A percentile compares a stretch with the other conserved stretches of the same genome.
Evolutionary conservation across 257 asterid genomes (phyloP).

Genomic region (Eustoma russellianum): DNA sequence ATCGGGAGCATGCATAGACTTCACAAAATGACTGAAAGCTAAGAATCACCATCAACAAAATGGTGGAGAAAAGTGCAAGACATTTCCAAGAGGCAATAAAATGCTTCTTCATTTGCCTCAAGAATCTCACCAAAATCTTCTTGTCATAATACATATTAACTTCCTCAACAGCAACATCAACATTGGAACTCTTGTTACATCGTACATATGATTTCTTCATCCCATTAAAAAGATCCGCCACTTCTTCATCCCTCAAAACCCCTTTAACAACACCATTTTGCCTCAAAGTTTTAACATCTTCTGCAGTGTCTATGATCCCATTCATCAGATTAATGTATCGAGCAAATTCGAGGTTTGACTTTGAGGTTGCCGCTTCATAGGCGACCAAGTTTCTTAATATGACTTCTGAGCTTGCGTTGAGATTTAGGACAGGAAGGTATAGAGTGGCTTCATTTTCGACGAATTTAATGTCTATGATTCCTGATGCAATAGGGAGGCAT

Average conservation of each 20-base stretch:
- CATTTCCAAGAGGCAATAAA: constrained; percentile 15
- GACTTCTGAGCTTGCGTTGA: constrained; percentile 30
- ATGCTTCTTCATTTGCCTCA: constrained; percentile 16
- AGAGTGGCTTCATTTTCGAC: constrained; percentile 13
- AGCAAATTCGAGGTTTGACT: constrained; percentile 27
- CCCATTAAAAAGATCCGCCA: constrained; percentile 30
- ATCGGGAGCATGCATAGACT: constrained; percentile 11
- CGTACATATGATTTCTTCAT: constrained; percentile 25
- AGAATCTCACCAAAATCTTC: constrained; percentile 15
- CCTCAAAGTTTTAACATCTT: constrained; percentile 36
- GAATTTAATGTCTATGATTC: constrained; percentile 20
- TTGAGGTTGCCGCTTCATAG: constrained; percentile 32
- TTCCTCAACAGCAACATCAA: constrained; percentile 29
- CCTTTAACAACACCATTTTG: constrained; percentile 23
- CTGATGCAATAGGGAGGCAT: constrained; percentile 16
- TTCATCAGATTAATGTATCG: constrained; percentile 48
- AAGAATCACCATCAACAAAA: constrained; percentile 23
- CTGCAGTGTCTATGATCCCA: constrained; percentile 28
- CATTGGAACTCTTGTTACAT: constrained; percentile 8
- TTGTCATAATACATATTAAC: constrained; percentile 25
- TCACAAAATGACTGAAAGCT: constrained; percentile 36
- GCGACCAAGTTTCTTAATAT: constrained; percentile 45
- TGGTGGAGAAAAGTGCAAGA: constrained; percentile 15
- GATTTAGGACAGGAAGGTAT: constrained; percentile 34
- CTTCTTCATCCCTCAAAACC: constrained; percentile 28